phyloP scores from a whole-genome alignment of 2,329 filamentous ascomycete genomes.

The Tolypocladium inflatum region DNA sequence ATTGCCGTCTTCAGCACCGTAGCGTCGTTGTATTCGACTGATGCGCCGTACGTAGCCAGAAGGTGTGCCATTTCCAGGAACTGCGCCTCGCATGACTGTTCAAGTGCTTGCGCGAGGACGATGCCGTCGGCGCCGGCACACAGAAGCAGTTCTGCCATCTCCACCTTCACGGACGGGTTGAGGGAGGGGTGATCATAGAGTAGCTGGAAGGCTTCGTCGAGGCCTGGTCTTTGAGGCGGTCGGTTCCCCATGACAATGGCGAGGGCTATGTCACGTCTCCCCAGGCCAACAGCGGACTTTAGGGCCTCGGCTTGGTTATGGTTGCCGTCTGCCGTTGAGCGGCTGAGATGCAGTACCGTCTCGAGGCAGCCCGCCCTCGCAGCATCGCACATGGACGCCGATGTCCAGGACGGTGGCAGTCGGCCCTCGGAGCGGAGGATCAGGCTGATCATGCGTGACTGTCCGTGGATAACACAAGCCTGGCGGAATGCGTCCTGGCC shows the following conservation, averaged over 20 bases:
- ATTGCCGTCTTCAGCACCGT: conserved; percentile 40
- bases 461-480: conserved; percentile 34
- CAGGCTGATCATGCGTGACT: conserved; percentile 35
- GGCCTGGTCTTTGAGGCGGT: conserved; percentile 36
- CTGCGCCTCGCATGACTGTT: conserved; percentile 36
- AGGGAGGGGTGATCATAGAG: conserved; percentile 37
- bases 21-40: conserved; percentile 43
- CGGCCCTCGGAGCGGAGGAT: conserved; percentile 39
- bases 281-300: conserved; percentile 35
- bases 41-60: conserved; percentile 43
- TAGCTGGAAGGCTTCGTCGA: conserved; percentile 41
- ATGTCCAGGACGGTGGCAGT: conserved; percentile 32
- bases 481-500: conserved; percentile 45
- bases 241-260: conserved; percentile 43
- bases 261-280: conserved; percentile 43
- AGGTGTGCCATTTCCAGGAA: conserved; percentile 46
- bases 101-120: conserved; percentile 35
- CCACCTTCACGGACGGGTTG: conserved; percentile 37
- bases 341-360: conserved; percentile 40
- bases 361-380: conserved; percentile 37
- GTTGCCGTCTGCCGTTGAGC: conserved; percentile 43
- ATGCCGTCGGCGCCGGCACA: conserved; percentile 49
- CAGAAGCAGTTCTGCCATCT: conserved; percentile 45
- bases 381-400: conserved; percentile 43
- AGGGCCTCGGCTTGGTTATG: conserved; percentile 42